Base-by-base conservation (phyloP, 1,284 basidiomycete genomes). In the Tremellales sp. region DNA sequence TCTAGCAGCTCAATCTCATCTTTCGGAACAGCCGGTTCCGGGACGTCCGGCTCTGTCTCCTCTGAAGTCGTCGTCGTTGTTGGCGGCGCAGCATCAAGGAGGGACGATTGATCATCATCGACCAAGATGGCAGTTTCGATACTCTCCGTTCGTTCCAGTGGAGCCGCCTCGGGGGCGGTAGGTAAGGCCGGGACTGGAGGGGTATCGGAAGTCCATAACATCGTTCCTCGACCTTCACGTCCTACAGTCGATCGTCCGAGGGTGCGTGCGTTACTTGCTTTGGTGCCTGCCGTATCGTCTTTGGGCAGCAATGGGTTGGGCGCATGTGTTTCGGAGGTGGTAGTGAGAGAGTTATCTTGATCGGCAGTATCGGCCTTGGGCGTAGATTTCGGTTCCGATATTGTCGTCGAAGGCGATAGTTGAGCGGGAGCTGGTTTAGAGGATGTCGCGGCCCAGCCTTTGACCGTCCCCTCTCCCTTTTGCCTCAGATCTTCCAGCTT, bases 1-100 rank as follows among this genome's bases (percentile, higher is more conserved):
- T 66, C 64, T 22, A 62, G 31, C 27, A 71, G 40, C 36, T 67
- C 68, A 36, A 67, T 65, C 50, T 69, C 65, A 49, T 67, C 65
- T 40, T 67, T 67, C 7, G 61, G 60, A 10, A 61, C 57, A 4
- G 31, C 22, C 21, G 42, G 51, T 11, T 43, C 49, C 24, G 33
- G 40, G 21, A 33, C 40, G 19, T 36, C 46, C 26, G 41, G 45
- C 17, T 23, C 33, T 4, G 41, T 36, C 17, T 22, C 10, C 21
- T 37, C 47, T 6, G 36, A 40, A 3, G 39, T 42, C 40, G 24
- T 11, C 42, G 4, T 19, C 27, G 13, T n/a, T 10, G 25, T 15
- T 29, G 12, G 27, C 43, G 51, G 10, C 12, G 26, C 43, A 35
- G 40, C 8, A 26, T 26, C 25, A 2, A 19, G 11, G 36, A 23